Base-by-base conservation (phyloP, 164 flowering plant species). In the Magnolia sinica region DNA sequence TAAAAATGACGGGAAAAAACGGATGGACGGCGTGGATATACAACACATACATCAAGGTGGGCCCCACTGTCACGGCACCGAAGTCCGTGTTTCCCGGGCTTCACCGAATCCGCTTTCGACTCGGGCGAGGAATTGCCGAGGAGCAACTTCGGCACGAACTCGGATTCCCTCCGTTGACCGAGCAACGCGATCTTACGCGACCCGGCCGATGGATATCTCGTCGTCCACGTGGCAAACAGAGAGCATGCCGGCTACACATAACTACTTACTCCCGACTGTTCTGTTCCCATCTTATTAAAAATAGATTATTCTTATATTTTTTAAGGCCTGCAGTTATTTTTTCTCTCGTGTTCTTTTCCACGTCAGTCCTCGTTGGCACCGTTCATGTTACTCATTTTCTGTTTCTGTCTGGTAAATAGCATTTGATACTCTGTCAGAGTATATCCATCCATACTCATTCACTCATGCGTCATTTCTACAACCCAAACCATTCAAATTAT, bases 181-280 rank as follows among this genome's bases (percentile, higher is more conserved):
- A 68, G 71, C 4, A 27, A 24, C 13, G 24, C 5, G 68, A 65
- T 10, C 3, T 27, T 2, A 3, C 24, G 6, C 16, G 29, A 10
- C 68, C 29, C 16, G 29, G 50, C 50, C 18, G 8, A 29, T 3
- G 19, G 19, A 68, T 14, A 29, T 13, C 49, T 7, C 29, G 18
- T 45, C 71, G 11, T 27, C 71, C 71, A 68, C 71, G 49, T 68
- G 71, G 37, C 61, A 19, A 20, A 3, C 61, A 2, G 11, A 50
- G 14, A 67, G 24, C 16, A 23, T 24, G 72, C 77, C 64, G 77
- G 50, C 72, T 5, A 52, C 64, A 50, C 18, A 16, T 51, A 67
- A 75, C 65, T 22, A 75, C 77, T 18, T 74, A 63, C 31, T 49
- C 20, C 50, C 31, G 13, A 64, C 20, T 55, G 22, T 45, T 73